phyloP scores from a whole-genome alignment of 352 stramenopile species.

The Phytophthora sansomeana region DNA sequence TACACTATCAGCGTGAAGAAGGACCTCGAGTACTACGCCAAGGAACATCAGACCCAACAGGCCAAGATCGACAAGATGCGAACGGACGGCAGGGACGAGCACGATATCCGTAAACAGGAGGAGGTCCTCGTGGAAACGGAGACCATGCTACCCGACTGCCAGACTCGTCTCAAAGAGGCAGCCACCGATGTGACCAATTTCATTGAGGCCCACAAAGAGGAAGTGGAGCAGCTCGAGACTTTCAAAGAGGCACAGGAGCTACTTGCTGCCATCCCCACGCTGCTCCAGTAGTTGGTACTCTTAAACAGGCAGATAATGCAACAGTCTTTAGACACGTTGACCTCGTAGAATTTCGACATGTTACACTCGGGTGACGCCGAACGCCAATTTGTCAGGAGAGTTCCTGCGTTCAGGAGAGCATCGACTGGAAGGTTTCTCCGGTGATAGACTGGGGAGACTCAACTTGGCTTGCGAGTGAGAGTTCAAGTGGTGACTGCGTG shows the following conservation, averaged over 20 bases:
- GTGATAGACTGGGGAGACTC: constrained; percentile 65
- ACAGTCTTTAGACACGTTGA: too few relatives aligned
- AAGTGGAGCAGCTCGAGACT: constrained; percentile 47
- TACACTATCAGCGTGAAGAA: constrained; percentile 88
- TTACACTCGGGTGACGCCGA: constrained; percentile 22
- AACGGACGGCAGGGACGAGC: constrained; percentile 58
- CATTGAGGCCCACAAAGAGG: constrained; percentile 46
- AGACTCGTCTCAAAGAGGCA: constrained; percentile 70
- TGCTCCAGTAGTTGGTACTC: constrained; percentile 43
- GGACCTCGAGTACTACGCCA: constrained; percentile 83
- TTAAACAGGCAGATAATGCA: too few relatives aligned
- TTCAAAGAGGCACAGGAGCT: constrained; percentile 62
- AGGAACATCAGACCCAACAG: constrained; percentile 69
- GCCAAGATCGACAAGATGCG: constrained; percentile 77
- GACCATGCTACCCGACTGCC: constrained; percentile 83
- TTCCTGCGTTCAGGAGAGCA: constrained; percentile 47
- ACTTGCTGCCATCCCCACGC: constrained; percentile 44
- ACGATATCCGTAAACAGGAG: constrained; percentile 85
- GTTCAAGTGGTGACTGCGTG: constrained; percentile 17
- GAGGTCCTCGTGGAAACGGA: constrained; percentile 85
- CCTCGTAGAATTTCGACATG: background rate
- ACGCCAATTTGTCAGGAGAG: constrained; percentile 30
- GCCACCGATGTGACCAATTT: constrained; percentile 62
- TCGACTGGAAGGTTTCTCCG: constrained; percentile 50
- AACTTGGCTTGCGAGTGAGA: constrained; percentile 33